These are phyloP conservation scores for Quaeritorhiza haematococci DNA, from an alignment of 371 early-diverging fungal species.

Conservation along the genomic window DNA sequence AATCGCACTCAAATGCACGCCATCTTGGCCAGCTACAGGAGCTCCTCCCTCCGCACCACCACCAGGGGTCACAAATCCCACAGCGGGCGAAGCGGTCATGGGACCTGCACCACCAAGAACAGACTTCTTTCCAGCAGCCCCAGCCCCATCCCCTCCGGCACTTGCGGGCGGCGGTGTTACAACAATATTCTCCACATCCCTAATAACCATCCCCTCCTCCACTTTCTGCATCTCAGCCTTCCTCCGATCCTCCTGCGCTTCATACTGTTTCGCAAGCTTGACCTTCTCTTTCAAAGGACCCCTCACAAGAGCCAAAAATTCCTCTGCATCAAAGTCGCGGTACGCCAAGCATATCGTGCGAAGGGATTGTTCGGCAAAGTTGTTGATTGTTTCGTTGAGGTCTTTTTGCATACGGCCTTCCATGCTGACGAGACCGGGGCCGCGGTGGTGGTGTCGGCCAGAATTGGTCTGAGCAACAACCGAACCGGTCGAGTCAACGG, in stretches of 20 bases:
- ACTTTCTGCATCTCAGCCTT: not conserved
- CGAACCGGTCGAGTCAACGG: not conserved
- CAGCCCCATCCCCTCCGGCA: too few relatives aligned
- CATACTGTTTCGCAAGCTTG: constrained; percentile 10
- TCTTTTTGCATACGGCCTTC: not conserved
- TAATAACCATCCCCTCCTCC: not conserved
- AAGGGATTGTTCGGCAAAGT: constrained; percentile 77
- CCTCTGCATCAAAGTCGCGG: constrained; percentile 51
- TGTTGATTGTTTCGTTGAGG: constrained; percentile 53
- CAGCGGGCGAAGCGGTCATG: too few relatives aligned
- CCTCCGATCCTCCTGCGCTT: constrained; percentile 1
- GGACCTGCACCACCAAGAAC: too few relatives aligned
- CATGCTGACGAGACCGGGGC: not conserved
- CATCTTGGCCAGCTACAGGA: constrained; percentile 10
- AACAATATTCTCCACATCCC: not conserved
- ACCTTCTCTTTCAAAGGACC: constrained; percentile 16
- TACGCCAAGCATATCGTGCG: constrained; percentile 86
- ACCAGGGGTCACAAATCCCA: constrained; percentile 8
- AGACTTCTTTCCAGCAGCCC: too few relatives aligned
- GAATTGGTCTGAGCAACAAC: not conserved
- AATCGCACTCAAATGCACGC: too few relatives aligned
- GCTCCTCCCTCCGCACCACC: not conserved
- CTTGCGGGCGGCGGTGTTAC: not conserved
- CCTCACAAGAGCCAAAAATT: constrained; percentile 11
- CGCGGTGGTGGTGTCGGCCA: not conserved